Conservation (phyloP, 2,329 filamentous ascomycete genomes). For the Claviceps spartinae region DNA sequence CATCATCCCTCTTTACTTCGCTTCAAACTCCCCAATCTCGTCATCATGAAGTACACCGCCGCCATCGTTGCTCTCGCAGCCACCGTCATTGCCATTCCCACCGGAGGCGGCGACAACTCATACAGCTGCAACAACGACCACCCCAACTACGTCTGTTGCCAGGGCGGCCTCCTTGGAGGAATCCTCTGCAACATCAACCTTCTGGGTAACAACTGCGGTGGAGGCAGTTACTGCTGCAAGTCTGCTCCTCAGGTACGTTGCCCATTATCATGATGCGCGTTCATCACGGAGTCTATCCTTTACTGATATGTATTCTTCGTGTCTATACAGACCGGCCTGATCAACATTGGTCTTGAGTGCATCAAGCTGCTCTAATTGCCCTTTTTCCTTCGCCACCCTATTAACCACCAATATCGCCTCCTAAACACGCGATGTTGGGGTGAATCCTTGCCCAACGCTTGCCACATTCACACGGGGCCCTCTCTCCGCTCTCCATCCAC, state of each 20-base stretch:
- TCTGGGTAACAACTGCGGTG: background rate
- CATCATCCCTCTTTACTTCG: background rate
- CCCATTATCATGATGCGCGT: background rate
- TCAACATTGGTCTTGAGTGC: conserved; percentile 3
- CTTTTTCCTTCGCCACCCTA: background rate
- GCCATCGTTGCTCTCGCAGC: conserved; percentile 4
- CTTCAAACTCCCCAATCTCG: background rate
- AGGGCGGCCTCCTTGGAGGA: background rate
- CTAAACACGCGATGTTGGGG: background rate
- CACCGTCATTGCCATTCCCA: conserved; percentile 1
- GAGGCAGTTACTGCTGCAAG: conserved; percentile 4
- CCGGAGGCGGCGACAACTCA: background rate
- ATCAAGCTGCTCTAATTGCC: background rate
- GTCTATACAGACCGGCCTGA: background rate
- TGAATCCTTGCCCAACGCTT: background rate
- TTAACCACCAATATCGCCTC: background rate
- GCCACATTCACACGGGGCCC: background rate
- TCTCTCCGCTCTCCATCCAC: too few species aligned
- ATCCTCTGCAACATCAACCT: conserved; percentile 1
- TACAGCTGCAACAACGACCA: background rate
- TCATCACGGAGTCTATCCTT: background rate
- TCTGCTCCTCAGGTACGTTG: conserved; percentile 2
- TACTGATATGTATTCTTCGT: background rate
- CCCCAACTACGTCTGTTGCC: conserved; percentile 1
- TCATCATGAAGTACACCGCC: conserved; percentile 5